These are phyloP conservation scores for Clonostachys byssicola DNA, from an alignment of 2,329 filamentous ascomycete species.

Conservation along the genomic window DNA sequence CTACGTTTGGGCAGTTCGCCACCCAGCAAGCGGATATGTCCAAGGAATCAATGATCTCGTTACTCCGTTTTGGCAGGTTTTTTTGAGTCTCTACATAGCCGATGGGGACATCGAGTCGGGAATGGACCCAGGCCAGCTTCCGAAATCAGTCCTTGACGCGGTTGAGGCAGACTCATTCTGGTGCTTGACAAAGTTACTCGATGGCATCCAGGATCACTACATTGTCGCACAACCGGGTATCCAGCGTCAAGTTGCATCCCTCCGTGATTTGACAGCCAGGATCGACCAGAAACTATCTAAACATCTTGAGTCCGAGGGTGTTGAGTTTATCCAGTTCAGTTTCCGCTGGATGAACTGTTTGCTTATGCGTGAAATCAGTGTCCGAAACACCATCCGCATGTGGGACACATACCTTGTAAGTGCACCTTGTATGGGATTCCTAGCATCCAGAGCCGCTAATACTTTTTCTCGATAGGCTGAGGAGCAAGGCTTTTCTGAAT, in stretches of 20 bases:
- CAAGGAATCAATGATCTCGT: constrained; percentile 98
- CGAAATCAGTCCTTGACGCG: constrained; percentile 85
- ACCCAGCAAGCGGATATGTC: constrained; percentile 95
- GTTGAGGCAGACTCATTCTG: constrained; percentile 98
- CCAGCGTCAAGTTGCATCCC: constrained; percentile 82
- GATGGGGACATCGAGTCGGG: constrained; percentile 87
- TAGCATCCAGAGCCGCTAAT: neutral
- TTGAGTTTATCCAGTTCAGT: constrained; percentile 99
- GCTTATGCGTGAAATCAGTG: constrained; percentile 94
- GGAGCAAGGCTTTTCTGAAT: constrained; percentile 96
- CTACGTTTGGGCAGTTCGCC: constrained; percentile 96
- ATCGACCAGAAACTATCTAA: constrained; percentile 83
- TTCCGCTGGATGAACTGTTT: constrained; percentile 99
- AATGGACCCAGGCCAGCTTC: constrained; percentile 95
- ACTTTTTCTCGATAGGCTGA: constrained; percentile 62
- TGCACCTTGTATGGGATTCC: constrained; percentile 5
- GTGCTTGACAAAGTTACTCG: constrained; percentile 96
- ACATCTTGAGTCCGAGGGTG: constrained; percentile 84
- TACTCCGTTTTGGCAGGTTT: constrained; percentile 97
- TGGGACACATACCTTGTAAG: constrained; percentile 98
- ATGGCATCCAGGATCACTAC: constrained; percentile 98
- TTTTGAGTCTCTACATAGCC: constrained; percentile 91
- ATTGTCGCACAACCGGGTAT: constrained; percentile 97
- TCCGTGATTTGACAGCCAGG: constrained; percentile 84
- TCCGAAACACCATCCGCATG: constrained; percentile 96